Evolutionary conservation across 305 asterid species (phyloP).

Genomic region (Fraxinus angustifolia): DNA sequence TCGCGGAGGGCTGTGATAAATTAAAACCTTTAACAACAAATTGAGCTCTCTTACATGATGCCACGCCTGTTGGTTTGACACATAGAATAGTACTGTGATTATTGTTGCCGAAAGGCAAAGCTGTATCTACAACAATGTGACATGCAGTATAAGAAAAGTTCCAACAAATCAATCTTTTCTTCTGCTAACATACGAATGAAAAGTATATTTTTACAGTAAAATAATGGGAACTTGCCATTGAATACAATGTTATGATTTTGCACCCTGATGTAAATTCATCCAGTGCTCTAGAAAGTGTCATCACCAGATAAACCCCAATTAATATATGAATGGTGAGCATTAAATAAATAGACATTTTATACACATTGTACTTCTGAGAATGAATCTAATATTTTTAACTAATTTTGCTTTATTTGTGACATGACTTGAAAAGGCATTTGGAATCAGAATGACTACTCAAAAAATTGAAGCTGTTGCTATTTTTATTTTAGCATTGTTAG

Average conservation of each 20-base stretch:
- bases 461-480: not conserved
- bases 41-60: constrained; percentile 53
- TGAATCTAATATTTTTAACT: not conserved
- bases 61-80: constrained; percentile 66
- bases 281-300: constrained; percentile 59
- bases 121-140: constrained; percentile 52
- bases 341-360: not conserved
- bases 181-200: not conserved
- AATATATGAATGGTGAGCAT: not conserved
- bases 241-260: constrained; percentile 60
- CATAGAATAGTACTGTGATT: constrained; percentile 40
- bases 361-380: not conserved
- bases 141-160: constrained; percentile 43
- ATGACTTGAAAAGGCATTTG: not conserved
- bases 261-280: constrained; percentile 69
- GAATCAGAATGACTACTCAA: not conserved
- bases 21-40: constrained; percentile 60
- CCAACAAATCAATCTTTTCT: constrained; percentile 15
- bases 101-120: constrained; percentile 44
- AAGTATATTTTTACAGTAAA: constrained; percentile 7
- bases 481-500: too few relatives aligned
- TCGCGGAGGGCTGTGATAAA: constrained; percentile 50
- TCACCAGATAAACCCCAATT: constrained; percentile 37
- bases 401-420: not conserved
- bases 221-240: constrained; percentile 38